Evolutionary conservation across 2,329 filamentous ascomycete species (phyloP).

Genomic region (Aspergillus sergii): DNA sequence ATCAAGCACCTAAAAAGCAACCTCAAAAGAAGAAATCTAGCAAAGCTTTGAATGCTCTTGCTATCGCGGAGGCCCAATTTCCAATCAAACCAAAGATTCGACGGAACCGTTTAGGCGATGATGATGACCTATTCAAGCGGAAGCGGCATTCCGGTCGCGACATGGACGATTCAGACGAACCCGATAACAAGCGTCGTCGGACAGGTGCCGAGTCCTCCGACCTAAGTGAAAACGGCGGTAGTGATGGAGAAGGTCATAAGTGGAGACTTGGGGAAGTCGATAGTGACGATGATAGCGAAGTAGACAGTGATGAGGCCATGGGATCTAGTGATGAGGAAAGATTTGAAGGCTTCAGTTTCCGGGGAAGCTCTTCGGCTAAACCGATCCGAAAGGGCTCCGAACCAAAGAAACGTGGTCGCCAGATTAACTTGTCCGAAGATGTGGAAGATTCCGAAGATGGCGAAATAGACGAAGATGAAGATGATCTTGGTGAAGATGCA

Average conservation of each 20-base stretch:
- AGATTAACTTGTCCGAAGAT: constrained; percentile 55
- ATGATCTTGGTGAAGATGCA: constrained; percentile 65
- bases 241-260: constrained; percentile 82
- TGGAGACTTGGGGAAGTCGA: constrained; percentile 76
- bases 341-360: constrained; percentile 75
- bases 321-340: constrained; percentile 84
- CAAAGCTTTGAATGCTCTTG: constrained; percentile 63
- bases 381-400: constrained; percentile 32
- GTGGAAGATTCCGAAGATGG: constrained; percentile 49
- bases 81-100: constrained; percentile 57
- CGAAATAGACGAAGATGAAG: constrained; percentile 55
- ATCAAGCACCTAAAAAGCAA: constrained; percentile 42
- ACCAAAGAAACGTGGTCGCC: constrained; percentile 30
- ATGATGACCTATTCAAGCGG: constrained; percentile 52
- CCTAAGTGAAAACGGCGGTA: constrained; percentile 68
- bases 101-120: constrained; percentile 61
- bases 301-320: constrained; percentile 81
- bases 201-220: constrained; percentile 48
- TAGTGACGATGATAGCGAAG: constrained; percentile 67
- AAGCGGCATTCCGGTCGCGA: constrained; percentile 41
- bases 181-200: constrained; percentile 48
- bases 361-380: constrained; percentile 57
- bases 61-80: constrained; percentile 63
- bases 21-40: constrained; percentile 51
- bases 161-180: constrained; percentile 44